Evolutionary conservation across 2,329 filamentous ascomycete species (phyloP).

Genomic region (Lachnellula hyalina): DNA sequence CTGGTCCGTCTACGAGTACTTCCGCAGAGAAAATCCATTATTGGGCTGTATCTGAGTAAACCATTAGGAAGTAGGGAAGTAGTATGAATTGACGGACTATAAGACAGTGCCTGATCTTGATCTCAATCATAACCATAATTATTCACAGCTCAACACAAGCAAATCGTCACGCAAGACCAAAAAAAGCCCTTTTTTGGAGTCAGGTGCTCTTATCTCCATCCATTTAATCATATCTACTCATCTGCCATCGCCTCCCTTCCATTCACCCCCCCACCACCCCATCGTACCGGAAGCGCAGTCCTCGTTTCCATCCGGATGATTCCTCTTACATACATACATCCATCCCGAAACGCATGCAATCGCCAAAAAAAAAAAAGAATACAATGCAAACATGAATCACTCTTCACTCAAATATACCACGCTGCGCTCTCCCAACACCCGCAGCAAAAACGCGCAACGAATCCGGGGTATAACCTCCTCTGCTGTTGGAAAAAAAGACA

Average conservation of each 20-base stretch:
- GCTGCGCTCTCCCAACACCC: background rate
- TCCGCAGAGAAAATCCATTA: too few species aligned
- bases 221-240: background rate
- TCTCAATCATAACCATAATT: too few species aligned
- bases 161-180: too few species aligned
- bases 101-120: too few species aligned
- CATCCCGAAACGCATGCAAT: background rate
- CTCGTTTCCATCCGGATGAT: background rate
- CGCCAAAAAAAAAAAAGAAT: background rate
- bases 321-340: background rate
- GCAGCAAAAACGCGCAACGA: background rate
- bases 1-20: too few species aligned
- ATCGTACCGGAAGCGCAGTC: background rate
- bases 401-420: background rate
- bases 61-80: too few species aligned
- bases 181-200: too few species aligned
- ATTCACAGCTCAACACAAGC: too few species aligned
- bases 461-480: conserved; percentile 15
- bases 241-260: background rate
- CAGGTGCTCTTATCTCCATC: background rate
- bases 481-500: conserved; percentile 4
- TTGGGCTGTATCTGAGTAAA: too few species aligned
- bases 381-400: background rate
- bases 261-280: background rate
- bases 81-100: too few species aligned